A percentile compares a stretch with the other conserved stretches of the same genome.
Evolutionary conservation across 2,329 filamentous ascomycete genomes (phyloP).

Genomic region (Fusarium succisae): DNA sequence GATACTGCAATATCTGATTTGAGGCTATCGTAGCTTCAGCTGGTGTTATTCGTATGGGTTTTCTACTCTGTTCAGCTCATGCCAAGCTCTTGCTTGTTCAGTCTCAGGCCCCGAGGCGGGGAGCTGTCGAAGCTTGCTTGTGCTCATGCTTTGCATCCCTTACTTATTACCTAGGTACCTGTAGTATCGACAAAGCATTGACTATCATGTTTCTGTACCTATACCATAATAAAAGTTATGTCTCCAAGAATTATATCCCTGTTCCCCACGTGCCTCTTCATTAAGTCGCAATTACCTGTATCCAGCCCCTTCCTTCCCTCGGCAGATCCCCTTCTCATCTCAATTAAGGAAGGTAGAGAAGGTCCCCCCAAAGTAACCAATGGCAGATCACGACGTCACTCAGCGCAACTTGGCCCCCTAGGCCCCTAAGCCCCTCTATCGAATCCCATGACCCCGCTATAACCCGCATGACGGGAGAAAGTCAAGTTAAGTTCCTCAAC

Average conservation of each 20-base stretch:
- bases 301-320: conserved; percentile 7
- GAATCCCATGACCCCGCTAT: conserved; percentile 38
- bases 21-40: neutral
- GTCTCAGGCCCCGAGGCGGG: neutral
- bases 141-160: neutral
- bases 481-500: conserved; percentile 37
- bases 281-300: neutral
- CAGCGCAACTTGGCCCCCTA: conserved; percentile 13
- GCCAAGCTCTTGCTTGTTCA: neutral
- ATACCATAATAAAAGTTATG: neutral
- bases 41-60: neutral
- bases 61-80: neutral
- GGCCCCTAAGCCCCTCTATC: conserved; percentile 28
- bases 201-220: neutral
- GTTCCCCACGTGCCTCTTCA: conserved; percentile 14
- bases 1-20: neutral
- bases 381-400: conserved; percentile 30
- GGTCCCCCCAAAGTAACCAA: conserved; percentile 15
- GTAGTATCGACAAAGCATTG: neutral
- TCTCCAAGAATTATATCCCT: neutral
- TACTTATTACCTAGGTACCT: neutral
- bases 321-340: conserved; percentile 5
- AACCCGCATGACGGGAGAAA: conserved; percentile 26
- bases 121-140: neutral
- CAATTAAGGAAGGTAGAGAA: conserved; percentile 6